phyloP scores from a whole-genome alignment of 352 stramenopile species.

The Elongisporangium prolatum region DNA sequence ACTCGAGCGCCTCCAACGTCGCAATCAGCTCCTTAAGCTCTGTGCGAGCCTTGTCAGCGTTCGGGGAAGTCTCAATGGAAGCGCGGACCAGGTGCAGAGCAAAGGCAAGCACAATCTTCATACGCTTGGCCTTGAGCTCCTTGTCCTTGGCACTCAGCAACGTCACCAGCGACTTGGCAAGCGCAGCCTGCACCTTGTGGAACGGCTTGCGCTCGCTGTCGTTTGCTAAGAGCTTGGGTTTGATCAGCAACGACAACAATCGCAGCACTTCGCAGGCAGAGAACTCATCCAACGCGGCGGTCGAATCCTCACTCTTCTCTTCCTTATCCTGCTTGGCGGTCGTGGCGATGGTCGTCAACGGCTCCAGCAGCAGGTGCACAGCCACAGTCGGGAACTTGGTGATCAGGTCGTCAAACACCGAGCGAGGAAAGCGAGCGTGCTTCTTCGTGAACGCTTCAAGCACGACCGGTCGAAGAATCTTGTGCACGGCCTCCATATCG shows the following conservation, averaged over 20 bases:
- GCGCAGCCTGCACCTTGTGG: constrained; percentile 15
- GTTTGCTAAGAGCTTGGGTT: constrained; percentile 43
- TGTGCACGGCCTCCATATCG: constrained; percentile 8
- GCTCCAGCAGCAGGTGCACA: constrained; percentile 47
- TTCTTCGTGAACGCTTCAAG: constrained; percentile 79
- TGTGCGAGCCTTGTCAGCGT: constrained; percentile 6
- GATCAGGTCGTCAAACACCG: constrained; percentile 64
- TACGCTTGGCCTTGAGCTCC: constrained; percentile 68
- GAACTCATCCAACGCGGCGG: constrained; percentile 58
- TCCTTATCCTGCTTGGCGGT: constrained; percentile 20
- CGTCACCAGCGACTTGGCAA: constrained; percentile 41
- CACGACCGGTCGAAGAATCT: constrained; percentile 26
- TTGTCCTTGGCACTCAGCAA: constrained; percentile 29
- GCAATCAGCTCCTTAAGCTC: constrained; percentile 34
- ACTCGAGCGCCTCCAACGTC: constrained; percentile 41
- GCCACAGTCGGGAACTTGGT: constrained; percentile 44
- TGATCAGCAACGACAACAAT: constrained; percentile 56
- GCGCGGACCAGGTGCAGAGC: constrained; percentile 51
- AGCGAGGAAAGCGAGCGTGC: constrained; percentile 68
- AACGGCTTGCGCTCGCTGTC: constrained; percentile 34
- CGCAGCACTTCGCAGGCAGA: constrained; percentile 76
- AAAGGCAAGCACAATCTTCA: constrained; percentile 68
- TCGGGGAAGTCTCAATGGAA: constrained; percentile 14
- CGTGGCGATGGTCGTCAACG: constrained; percentile 42
- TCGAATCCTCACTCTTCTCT: constrained; percentile 12